Base-by-base conservation (phyloP, 768 basidiomycete species). In the Lyophyllum atratum region DNA sequence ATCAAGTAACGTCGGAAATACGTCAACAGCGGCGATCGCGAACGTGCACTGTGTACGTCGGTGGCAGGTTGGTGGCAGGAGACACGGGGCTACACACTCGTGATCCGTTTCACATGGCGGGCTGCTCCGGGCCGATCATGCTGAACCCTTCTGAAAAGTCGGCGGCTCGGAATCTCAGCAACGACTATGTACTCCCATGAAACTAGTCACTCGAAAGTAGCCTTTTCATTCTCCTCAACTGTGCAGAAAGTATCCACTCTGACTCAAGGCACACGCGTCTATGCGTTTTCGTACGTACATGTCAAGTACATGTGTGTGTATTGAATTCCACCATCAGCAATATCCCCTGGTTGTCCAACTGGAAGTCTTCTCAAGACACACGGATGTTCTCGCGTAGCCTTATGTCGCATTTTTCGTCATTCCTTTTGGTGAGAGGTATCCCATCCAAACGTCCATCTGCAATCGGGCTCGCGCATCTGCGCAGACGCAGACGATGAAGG, bases 1-100 rank as follows among this genome's bases (percentile, higher is more conserved):
- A 66, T 68, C n/a, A 43, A 19, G 12, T 5, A 10, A 22, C 31
- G 17, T n/a, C 34, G 3, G 29, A 11, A 31, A 28, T 14, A 15
- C 6, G 34, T 37, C 3, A 15, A 37, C 34, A n/a, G n/a, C n/a
- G n/a, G n/a, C n/a, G n/a, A n/a, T n/a, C n/a, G n/a, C n/a, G n/a
- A n/a, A n/a, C n/a, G n/a, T n/a, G n/a, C n/a, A n/a, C n/a, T n/a
- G n/a, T n/a, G n/a, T n/a, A n/a, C n/a, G n/a, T n/a, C n/a, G n/a
- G n/a, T n/a, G n/a, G n/a, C n/a, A n/a, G n/a, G 34, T 37, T 37
- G 34, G 34, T 37, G 34, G 14, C 34, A 14, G 17, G 34, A 7
- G 34, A 14, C 34, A 37, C 14, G 12, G 17, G 34, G 34, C 31
- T 33, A 6, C 31, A 33, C 31, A 33, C 37, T 39, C 15, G 37